These are phyloP conservation scores for Penicillium olsonii DNA, from an alignment of 2,329 filamentous ascomycete species.

Conservation along the genomic window DNA sequence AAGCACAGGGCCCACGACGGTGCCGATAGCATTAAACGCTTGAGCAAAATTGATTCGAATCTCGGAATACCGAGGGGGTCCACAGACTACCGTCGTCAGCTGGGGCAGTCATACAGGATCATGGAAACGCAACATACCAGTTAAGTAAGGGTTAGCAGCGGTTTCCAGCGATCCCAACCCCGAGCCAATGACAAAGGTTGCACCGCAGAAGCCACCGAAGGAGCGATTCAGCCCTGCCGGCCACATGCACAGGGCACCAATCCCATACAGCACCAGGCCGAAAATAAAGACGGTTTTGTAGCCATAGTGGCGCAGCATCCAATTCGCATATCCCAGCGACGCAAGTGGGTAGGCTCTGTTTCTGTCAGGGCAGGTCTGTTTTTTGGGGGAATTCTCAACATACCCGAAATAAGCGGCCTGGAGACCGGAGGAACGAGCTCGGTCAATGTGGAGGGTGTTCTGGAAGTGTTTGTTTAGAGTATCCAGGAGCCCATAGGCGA, in stretches of 20 bases:
- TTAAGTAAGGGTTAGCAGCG: conserved; percentile 74
- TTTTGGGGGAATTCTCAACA: conserved; percentile 15
- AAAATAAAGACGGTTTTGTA: conserved; percentile 81
- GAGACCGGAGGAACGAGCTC: conserved; percentile 61
- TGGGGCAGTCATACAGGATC: background rate
- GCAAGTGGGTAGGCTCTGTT: conserved; percentile 55
- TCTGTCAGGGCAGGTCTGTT: background rate
- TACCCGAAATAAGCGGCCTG: conserved; percentile 67
- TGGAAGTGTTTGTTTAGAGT: conserved; percentile 61
- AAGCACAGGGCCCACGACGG: conserved; percentile 71
- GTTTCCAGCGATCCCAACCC: conserved; percentile 75
- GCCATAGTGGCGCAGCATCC: conserved; percentile 70
- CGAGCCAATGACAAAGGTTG: conserved; percentile 71
- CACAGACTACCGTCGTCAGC: conserved; percentile 58
- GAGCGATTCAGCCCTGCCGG: conserved; percentile 72
- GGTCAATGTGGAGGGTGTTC: conserved; percentile 55
- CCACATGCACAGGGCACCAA: conserved; percentile 82
- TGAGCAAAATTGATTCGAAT: conserved; percentile 77
- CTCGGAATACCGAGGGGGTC: conserved; percentile 72
- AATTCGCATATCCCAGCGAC: conserved; percentile 55
- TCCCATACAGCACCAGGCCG: conserved; percentile 68
- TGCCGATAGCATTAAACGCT: conserved; percentile 74
- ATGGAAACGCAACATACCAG: conserved; percentile 44
- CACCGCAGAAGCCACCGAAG: conserved; percentile 73
- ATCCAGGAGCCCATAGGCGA: conserved; percentile 53